Evolutionary conservation across 2,329 filamentous ascomycete species (phyloP).

Genomic region (Colletotrichum aenigma): DNA sequence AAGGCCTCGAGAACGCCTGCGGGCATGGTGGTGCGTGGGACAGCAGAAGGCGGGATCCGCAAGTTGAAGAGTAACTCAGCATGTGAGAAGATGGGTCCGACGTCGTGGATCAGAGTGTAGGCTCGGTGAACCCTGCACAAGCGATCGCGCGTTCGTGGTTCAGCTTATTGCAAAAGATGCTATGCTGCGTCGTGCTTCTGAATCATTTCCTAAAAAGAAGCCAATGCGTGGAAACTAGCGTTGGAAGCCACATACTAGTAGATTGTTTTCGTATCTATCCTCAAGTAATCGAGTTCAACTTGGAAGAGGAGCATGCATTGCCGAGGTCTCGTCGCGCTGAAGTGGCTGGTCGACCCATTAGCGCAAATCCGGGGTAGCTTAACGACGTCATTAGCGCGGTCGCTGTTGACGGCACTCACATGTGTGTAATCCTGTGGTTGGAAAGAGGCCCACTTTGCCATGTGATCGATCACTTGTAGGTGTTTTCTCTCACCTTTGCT

Average conservation of each 20-base stretch:
- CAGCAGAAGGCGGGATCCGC: not conserved
- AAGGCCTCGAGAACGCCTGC: slow-evolving; percentile 68
- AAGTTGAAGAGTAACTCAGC: not conserved
- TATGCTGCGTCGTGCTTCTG: not conserved
- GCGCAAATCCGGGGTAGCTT: not conserved
- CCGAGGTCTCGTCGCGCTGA: not conserved
- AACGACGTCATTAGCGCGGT: not conserved
- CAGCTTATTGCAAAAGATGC: not conserved
- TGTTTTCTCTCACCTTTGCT: not conserved
- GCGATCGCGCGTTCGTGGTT: not conserved
- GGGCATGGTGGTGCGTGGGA: not conserved
- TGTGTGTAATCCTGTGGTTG: not conserved
- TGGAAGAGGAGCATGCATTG: not conserved
- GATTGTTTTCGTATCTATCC: not conserved
- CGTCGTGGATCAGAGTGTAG: not conserved
- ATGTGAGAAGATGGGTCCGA: not conserved
- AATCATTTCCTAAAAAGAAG: not conserved
- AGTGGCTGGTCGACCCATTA: not conserved
- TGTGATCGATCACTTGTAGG: not conserved
- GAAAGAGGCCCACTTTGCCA: not conserved
- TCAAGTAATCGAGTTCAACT: not conserved
- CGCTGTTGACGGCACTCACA: not conserved
- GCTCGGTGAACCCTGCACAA: not conserved
- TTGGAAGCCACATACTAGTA: not conserved
- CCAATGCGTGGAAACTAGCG: not conserved